A percentile compares a stretch with the other conserved stretches of the same genome.
These are phyloP conservation scores for Tylopilus plumbeoviolaceoides DNA, from an alignment of 768 basidiomycete genomes.

Conservation along the genomic window DNA sequence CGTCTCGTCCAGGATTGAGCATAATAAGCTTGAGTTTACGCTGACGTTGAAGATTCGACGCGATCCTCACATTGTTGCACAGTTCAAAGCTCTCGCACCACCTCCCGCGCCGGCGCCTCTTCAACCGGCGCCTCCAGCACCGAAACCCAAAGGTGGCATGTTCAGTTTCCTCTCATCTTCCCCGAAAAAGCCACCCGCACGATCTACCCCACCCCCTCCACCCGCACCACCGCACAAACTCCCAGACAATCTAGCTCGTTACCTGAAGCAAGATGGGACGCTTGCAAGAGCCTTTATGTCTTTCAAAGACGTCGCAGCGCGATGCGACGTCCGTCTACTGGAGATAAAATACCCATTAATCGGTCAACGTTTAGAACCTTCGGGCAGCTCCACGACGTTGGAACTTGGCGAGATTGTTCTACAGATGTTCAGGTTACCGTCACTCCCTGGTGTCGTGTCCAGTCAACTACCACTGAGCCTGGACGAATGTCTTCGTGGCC, in stretches of 20 bases:
- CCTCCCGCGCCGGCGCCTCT: conserved; percentile 41
- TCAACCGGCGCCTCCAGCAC: conserved; percentile 42
- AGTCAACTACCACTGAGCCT: conserved; percentile 85
- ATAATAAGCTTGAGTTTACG: conserved; percentile 93
- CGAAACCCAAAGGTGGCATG: conserved; percentile 60
- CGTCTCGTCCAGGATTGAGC: conserved; percentile 62
- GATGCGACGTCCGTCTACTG: conserved; percentile 81
- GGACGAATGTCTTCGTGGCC: conserved; percentile 86
- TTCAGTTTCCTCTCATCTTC: conserved; percentile 74
- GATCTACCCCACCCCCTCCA: conserved; percentile 33
- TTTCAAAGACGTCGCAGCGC: conserved; percentile 80
- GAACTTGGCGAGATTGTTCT: conserved; percentile 86
- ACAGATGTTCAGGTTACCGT: conserved; percentile 87
- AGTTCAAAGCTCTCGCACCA: conserved; percentile 62
- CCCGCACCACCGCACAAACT: conserved; percentile 41
- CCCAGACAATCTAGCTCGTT: conserved; percentile 75
- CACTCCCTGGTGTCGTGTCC: conserved; percentile 75
- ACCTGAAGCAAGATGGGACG: conserved; percentile 81
- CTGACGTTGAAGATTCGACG: conserved; percentile 82
- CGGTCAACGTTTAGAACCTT: conserved; percentile 59
- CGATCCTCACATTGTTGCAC: conserved; percentile 79
- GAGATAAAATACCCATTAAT: conserved; percentile 82
- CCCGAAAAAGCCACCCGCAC: conserved; percentile 61
- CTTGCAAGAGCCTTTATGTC: conserved; percentile 84
- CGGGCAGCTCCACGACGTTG: conserved; percentile 53